Base-by-base conservation (phyloP, 768 basidiomycete species). In the Russula emetica region DNA sequence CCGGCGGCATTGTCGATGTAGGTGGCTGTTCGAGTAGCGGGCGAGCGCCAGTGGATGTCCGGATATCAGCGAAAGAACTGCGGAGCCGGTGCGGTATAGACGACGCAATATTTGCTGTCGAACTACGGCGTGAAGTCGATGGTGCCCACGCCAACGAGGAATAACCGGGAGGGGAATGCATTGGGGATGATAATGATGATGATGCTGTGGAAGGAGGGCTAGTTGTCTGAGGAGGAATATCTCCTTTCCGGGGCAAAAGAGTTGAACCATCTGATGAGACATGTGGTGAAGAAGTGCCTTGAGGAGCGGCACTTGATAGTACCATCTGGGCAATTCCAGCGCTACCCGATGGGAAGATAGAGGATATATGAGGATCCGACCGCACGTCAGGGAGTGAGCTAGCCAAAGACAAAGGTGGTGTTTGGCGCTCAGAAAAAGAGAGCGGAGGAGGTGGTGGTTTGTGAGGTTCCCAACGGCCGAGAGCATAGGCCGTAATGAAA, bases 401-500 rank as follows among this genome's bases (percentile, higher is more conserved):
- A 42, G 50, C 24, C 5, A 40, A 26, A 20, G 44, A 20, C 42
- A 51, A 38, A 26, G 38, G n/a, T 5, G 47, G 61, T 24, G 40
- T 28, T 42, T 54, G 56, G 49, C 47, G 62, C 71, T 61, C 68
- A 56, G 71, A 60, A 61, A 61, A 72, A 63, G 73, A 73, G 72
- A 72, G 69, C 5, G 88, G 88, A 7, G 79, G 82, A 64, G 80
- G 82, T 3, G 89, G 90, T 0, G 82, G 86, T 60, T 78, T 79
- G 64, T 85, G 84, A 8, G 91, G 90, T 71, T 90, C 88, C 91
- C 91, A 94, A 64, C 83, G 80, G 11, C 92, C 92, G 20, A 78
- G 71, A 0, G 88, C 83, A 72, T 94, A 94, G 0, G 88, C 85
- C n/a, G 78, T 74, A 66, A 90, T 84, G 72, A 93, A 94, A 0